phyloP scores from a whole-genome alignment of 306 rosid species.

The Senna tora region DNA sequence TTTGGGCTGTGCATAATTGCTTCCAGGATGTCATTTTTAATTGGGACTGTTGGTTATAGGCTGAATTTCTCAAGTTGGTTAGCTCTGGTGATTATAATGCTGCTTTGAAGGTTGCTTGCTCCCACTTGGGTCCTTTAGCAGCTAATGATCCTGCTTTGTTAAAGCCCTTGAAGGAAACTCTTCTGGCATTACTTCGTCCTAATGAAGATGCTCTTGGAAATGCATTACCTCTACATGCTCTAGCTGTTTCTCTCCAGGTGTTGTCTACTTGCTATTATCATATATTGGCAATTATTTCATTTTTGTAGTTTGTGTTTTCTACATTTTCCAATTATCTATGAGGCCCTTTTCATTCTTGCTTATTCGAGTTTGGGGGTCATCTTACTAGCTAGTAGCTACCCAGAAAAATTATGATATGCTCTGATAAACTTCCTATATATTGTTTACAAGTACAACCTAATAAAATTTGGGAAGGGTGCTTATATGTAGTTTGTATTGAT shows the following conservation, averaged over 20 bases:
- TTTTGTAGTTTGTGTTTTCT: slow-evolving; percentile 3
- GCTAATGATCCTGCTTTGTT: slow-evolving; percentile 76
- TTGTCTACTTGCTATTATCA: slow-evolving; percentile 25
- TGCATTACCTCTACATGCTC: slow-evolving; percentile 85
- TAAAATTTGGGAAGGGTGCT: slow-evolving; percentile 12
- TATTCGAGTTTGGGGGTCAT: not conserved
- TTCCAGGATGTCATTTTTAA: slow-evolving; percentile 22
- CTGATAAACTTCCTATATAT: not conserved
- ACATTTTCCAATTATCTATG: slow-evolving; percentile 11
- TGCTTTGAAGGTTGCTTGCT: slow-evolving; percentile 86
- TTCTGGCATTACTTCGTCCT: slow-evolving; percentile 83
- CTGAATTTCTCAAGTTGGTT: slow-evolving; percentile 94
- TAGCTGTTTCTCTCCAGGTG: slow-evolving; percentile 96
- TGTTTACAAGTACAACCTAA: not conserved
- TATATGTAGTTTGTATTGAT: not conserved
- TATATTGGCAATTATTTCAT: slow-evolving; percentile 12
- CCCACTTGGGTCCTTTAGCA: slow-evolving; percentile 94
- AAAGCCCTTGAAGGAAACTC: slow-evolving; percentile 90
- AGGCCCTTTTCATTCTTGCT: slow-evolving; percentile 25
- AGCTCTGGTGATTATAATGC: slow-evolving; percentile 79
- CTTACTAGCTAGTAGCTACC: not conserved
- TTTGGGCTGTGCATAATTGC: slow-evolving; percentile 12
- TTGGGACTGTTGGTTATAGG: slow-evolving; percentile 57
- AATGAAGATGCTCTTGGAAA: slow-evolving; percentile 74
- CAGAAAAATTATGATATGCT: not conserved